phyloP scores from a whole-genome alignment of 1,139 yeast species.

The Geotrichum siamense region DNA sequence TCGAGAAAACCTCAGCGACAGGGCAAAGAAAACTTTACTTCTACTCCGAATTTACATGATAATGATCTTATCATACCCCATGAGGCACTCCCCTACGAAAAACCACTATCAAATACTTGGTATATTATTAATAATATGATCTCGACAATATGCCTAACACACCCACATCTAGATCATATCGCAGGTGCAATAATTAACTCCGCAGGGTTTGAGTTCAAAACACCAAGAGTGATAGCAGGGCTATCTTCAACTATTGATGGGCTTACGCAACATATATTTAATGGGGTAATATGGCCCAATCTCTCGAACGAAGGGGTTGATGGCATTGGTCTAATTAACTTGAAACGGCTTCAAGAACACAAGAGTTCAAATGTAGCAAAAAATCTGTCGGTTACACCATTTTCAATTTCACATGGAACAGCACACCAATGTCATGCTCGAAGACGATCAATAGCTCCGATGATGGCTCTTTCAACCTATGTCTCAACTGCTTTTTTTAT shows the following conservation, averaged over 20 bases:
- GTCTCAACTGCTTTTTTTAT: slow-evolving; percentile 50
- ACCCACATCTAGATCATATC: slow-evolving; percentile 80
- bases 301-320: slow-evolving; percentile 39
- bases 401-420: slow-evolving; percentile 16
- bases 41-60: not conserved
- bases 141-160: slow-evolving; percentile 55
- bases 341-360: slow-evolving; percentile 22
- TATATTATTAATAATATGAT: slow-evolving; percentile 32
- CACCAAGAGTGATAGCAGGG: slow-evolving; percentile 47
- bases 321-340: slow-evolving; percentile 27
- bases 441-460: slow-evolving; percentile 10
- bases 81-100: slow-evolving; percentile 24
- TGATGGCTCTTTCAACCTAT: slow-evolving; percentile 31
- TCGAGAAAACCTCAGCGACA: slow-evolving; percentile 6
- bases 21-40: slow-evolving; percentile 3
- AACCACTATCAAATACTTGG: slow-evolving; percentile 32
- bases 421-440: slow-evolving; percentile 9
- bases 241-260: slow-evolving; percentile 47
- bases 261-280: slow-evolving; percentile 53
- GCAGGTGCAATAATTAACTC: slow-evolving; percentile 63
- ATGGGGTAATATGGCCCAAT: slow-evolving; percentile 77
- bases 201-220: slow-evolving; percentile 44
- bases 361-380: slow-evolving; percentile 8
- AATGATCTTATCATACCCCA: slow-evolving; percentile 18
- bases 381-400: slow-evolving; percentile 17